Base-by-base conservation (phyloP, 75 land plant species). In the Pinus tabuliformis region DNA sequence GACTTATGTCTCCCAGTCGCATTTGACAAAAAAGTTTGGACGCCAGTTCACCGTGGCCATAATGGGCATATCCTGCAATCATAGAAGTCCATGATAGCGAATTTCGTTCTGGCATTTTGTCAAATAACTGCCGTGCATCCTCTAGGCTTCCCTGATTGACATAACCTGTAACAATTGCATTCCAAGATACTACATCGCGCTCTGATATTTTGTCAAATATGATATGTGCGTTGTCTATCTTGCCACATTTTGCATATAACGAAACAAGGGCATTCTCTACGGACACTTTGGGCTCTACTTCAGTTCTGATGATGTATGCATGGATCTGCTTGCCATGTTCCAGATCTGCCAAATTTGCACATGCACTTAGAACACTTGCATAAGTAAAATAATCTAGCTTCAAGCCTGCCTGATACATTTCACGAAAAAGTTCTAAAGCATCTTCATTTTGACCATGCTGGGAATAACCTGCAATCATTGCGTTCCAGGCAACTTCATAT, bases 41-140 rank as follows among this genome's bases (percentile, higher is more conserved):
- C 45, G 86, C 83, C 62, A 72, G 22, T 75, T 83, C 83, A 78
- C 78, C 82, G n/a, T 78, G 81, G 74, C 81, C 84, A 16, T 88
- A 74, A 57, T 85, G 88, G 4, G 88, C 90, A 71, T 85, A 86
- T 6, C 88, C 90, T 28, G 82, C 62, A 76, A 90, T 85, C 18
- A 90, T 64, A 1, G 88, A 73, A 37, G 86, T 88, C 90, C 90
- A 90, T 2, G 84, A 81, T 18, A 90, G 81, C 0, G 79, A 82
- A 75, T 86, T 83, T 57, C 75, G 89, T 49, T 73, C 78, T 33
- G 91, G 81, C 89, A 88, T 88, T 76, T 78, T 79, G 7, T 88
- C 82, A 77, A 91, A 91, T 66, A 89, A 78, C 36, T 70, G 66
- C 39, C 66, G 72, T 1, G 87, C 86, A 65, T 84, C 56, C 7